Evolutionary conservation across 2,329 filamentous ascomycete genomes (phyloP).

Genomic region (Zasmidium cellare): DNA sequence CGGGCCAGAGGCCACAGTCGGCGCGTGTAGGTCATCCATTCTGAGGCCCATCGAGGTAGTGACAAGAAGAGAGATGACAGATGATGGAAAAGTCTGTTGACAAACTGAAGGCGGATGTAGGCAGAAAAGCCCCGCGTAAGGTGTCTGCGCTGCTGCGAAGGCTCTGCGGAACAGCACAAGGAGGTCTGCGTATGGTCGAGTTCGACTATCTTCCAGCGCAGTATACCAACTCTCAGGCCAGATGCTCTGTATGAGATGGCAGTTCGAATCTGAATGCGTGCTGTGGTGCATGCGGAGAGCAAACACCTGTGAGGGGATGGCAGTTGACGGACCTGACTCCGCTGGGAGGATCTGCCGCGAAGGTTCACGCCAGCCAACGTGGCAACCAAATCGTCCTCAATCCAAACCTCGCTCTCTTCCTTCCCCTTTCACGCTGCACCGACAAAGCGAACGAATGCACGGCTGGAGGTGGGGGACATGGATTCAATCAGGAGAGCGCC

Average conservation of each 20-base stretch:
- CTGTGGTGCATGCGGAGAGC: too few species aligned
- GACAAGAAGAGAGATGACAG: neutral
- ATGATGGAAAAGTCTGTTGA: neutral
- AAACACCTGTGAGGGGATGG: too few species aligned
- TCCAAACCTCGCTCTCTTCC: neutral
- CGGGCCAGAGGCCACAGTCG: slow-evolving; percentile 76
- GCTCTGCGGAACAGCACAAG: neutral
- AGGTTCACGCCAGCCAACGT: neutral
- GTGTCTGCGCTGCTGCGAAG: neutral
- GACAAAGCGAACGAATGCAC: neutral
- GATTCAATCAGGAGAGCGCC: neutral
- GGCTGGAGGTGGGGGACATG: neutral
- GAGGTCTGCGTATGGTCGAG: neutral
- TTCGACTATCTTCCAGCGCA: neutral
- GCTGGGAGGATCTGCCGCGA: neutral
- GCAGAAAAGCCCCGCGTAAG: slow-evolving; percentile 8
- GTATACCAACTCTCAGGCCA: neutral
- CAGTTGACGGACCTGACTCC: neutral
- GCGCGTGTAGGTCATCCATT: slow-evolving; percentile 69
- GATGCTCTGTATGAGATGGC: too few species aligned
- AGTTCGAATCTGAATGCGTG: too few species aligned
- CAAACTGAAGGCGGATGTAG: neutral
- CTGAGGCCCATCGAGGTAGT: slow-evolving; percentile 49
- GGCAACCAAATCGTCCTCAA: neutral
- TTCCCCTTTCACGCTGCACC: neutral